Conservation (phyloP, 257 asterid species). For the Capsicum chinense region DNA sequence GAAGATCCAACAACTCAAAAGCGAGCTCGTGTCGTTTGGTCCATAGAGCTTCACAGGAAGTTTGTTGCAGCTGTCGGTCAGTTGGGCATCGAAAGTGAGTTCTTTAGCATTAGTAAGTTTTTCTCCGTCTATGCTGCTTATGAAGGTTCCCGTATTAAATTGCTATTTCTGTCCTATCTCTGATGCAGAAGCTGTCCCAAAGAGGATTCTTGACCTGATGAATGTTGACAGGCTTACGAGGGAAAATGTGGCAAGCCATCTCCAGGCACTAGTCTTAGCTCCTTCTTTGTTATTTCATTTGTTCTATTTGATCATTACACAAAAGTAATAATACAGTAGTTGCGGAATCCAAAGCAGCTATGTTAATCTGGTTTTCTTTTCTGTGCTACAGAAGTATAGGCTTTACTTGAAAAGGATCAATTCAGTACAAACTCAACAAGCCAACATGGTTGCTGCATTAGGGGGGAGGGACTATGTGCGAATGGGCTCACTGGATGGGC, state of each 20-base stretch:
- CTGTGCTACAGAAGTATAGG: conserved; percentile 75
- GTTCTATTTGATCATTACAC: conserved; percentile 4
- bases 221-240: conserved; percentile 82
- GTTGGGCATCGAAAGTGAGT: conserved; percentile 86
- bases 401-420: conserved; percentile 81
- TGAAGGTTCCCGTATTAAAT: background rate
- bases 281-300: conserved; percentile 2
- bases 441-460: conserved; percentile 73
- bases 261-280: conserved; percentile 64
- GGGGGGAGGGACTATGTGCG: conserved; percentile 78
- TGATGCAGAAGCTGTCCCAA: conserved; percentile 87
- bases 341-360: background rate
- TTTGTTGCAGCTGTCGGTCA: conserved; percentile 82
- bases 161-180: conserved; percentile 5
- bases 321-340: background rate
- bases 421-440: conserved; percentile 68
- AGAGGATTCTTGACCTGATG: conserved; percentile 89
- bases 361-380: background rate
- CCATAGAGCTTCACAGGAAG: conserved; percentile 90
- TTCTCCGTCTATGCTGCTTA: background rate
- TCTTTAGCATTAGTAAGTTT: background rate
- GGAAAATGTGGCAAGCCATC: conserved; percentile 97
- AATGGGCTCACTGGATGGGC: conserved; percentile 60
- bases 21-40: conserved; percentile 89
- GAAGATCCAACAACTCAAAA: conserved; percentile 74